These are phyloP conservation scores for Backusella tarrabulga DNA, from an alignment of 192 early-diverging fungal genomes.

Conservation along the genomic window DNA sequence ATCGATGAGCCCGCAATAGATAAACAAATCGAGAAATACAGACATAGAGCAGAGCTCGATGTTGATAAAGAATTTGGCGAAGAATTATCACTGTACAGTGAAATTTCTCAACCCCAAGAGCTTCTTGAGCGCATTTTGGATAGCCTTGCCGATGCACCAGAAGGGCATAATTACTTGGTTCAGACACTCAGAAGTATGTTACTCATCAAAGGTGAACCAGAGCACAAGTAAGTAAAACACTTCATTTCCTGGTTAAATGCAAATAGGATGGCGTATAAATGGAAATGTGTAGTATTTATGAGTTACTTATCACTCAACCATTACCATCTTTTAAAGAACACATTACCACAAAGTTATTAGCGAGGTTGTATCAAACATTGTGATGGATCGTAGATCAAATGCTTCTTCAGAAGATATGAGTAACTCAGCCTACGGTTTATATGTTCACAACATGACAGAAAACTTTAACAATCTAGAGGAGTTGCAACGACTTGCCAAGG, in stretches of 20 bases:
- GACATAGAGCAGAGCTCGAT: constrained; percentile 23
- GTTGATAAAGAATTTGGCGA: constrained; percentile 43
- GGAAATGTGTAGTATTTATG: not conserved
- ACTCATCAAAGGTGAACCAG: constrained; percentile 68
- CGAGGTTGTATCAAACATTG: constrained; percentile 69
- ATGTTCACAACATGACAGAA: constrained; percentile 68
- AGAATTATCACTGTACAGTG: constrained; percentile 54
- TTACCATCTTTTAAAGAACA: constrained; percentile 36
- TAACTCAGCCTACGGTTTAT: constrained; percentile 56
- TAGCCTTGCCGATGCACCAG: constrained; percentile 57
- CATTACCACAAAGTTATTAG: constrained; percentile 76
- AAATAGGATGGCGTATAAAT: not conserved
- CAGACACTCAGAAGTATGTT: constrained; percentile 69
- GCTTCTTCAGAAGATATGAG: constrained; percentile 50
- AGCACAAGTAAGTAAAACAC: constrained; percentile 52
- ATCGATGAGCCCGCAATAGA: constrained; percentile 42
- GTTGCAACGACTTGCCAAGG: constrained; percentile 63
- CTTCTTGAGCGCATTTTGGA: constrained; percentile 64
- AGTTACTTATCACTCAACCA: not conserved
- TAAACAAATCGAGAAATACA: constrained; percentile 24
- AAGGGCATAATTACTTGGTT: constrained; percentile 62
- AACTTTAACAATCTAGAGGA: constrained; percentile 78
- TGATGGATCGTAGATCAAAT: constrained; percentile 63
- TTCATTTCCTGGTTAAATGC: not conserved
- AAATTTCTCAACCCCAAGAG: constrained; percentile 71